Percentiles rank a stretch among this genome's conserved stretches.
These are phyloP conservation scores for Wickerhamiella lipophila DNA, from an alignment of 805 yeast species.

Conservation along the genomic window DNA sequence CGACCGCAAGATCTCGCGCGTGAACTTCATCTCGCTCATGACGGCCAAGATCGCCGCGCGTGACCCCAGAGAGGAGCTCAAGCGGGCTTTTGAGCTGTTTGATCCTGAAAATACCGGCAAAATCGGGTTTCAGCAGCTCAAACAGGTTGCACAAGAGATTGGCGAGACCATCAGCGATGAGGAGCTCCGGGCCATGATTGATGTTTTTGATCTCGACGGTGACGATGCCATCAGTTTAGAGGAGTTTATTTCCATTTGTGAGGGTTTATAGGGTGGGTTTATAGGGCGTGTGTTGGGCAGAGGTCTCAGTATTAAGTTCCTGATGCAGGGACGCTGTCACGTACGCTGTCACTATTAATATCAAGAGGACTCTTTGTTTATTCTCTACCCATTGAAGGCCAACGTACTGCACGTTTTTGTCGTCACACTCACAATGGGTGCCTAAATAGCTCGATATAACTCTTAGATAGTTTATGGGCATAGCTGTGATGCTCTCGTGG, in stretches of 20 bases:
- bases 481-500: no score
- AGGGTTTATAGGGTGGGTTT: neutral
- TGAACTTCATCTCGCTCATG: slow-evolving; percentile 65
- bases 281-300: neutral
- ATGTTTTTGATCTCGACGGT: slow-evolving; percentile 89
- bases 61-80: slow-evolving; percentile 87
- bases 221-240: slow-evolving; percentile 63
- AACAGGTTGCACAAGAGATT: slow-evolving; percentile 81
- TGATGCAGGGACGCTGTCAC: no score
- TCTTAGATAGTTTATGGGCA: no score
- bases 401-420: no score
- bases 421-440: no score
- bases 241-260: slow-evolving; percentile 25
- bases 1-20: slow-evolving; percentile 44
- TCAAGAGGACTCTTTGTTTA: no score
- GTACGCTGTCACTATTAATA: no score
- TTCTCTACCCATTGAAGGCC: no score
- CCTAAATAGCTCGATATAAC: no score
- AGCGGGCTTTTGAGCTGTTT: slow-evolving; percentile 87
- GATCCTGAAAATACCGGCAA: slow-evolving; percentile 86
- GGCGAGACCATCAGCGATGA: slow-evolving; percentile 89
- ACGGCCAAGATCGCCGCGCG: slow-evolving; percentile 72
- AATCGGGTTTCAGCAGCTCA: slow-evolving; percentile 58
- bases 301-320: no score
- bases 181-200: slow-evolving; percentile 91